These are phyloP conservation scores for Pseudogymnoascus sp. DNA, from an alignment of 2,329 filamentous ascomycete genomes.

Conservation along the genomic window DNA sequence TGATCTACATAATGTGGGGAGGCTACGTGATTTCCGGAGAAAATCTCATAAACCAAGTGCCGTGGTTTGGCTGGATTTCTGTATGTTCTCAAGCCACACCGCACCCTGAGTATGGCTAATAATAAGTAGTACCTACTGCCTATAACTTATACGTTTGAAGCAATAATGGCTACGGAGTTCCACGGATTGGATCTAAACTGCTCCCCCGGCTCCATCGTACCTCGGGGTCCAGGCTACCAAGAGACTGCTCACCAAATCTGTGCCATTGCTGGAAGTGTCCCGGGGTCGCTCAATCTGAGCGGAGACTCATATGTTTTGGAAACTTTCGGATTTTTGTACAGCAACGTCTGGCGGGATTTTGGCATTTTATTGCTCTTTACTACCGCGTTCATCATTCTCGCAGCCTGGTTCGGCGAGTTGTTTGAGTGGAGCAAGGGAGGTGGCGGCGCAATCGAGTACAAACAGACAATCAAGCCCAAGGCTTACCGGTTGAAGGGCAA, in stretches of 20 bases:
- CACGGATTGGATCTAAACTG: constrained; percentile 40
- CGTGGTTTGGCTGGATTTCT: constrained; percentile 57
- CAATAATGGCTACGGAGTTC: constrained; percentile 64
- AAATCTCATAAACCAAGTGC: constrained; percentile 55
- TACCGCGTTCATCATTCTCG: constrained; percentile 36
- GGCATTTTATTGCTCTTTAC: constrained; percentile 35
- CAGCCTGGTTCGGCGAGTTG: constrained; percentile 42
- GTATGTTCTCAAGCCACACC: constrained; percentile 30
- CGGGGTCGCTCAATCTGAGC: constrained; percentile 30
- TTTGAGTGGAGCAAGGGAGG: constrained; percentile 23
- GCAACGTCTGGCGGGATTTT: constrained; percentile 51
- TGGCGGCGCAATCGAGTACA: not conserved
- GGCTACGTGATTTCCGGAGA: constrained; percentile 56
- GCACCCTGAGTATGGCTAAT: not conserved
- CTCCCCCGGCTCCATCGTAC: not conserved
- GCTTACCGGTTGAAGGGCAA: not conserved
- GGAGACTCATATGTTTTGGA: not conserved
- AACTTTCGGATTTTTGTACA: constrained; percentile 33
- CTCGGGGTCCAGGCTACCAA: not conserved
- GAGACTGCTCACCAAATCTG: constrained; percentile 39
- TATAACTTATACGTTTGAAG: constrained; percentile 61
- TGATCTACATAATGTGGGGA: constrained; percentile 50
- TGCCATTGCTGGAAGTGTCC: constrained; percentile 44
- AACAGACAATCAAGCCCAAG: not conserved
- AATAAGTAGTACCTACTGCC: not conserved